Percentiles rank a stretch among this genome's conserved stretches.
Evolutionary conservation across 306 rosid genomes (phyloP).

Genomic region (Trichosanthes truncata): DNA sequence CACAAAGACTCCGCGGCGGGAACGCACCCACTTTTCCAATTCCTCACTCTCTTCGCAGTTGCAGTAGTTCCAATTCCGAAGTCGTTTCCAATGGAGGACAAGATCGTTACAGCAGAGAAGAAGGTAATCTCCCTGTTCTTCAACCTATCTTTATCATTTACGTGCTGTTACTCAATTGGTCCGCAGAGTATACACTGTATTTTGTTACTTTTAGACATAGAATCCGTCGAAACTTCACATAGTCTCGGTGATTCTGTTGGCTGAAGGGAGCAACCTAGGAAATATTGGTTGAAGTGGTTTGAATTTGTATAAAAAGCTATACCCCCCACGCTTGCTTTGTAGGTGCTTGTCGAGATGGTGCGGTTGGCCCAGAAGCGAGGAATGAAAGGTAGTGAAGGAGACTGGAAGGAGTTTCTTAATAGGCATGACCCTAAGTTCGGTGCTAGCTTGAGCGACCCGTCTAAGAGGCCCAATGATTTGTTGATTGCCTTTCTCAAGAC

Average conservation of each 20-base stretch:
- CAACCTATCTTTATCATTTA: not conserved
- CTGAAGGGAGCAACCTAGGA: not conserved
- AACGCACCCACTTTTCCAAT: not conserved
- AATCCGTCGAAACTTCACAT: not conserved
- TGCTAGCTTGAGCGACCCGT: constrained; percentile 59
- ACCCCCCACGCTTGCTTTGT: not conserved
- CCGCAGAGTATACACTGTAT: not conserved
- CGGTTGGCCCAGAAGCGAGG: constrained; percentile 59
- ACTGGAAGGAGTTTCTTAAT: constrained; percentile 66
- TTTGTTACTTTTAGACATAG: not conserved
- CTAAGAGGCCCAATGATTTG: constrained; percentile 40
- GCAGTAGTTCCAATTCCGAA: not conserved
- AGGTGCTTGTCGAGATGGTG: constrained; percentile 71
- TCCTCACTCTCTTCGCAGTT: not conserved
- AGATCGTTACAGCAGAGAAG: constrained; percentile 50
- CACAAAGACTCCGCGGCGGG: not conserved
- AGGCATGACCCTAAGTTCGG: constrained; percentile 54
- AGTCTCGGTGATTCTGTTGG: not conserved
- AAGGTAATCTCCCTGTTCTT: constrained; percentile 20
- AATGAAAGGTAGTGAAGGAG: constrained; percentile 52
- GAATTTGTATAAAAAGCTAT: not conserved
- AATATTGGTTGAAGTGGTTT: not conserved
- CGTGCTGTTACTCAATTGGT: not conserved
- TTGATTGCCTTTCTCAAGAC: constrained; percentile 64
- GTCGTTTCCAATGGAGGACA: constrained; percentile 29